Evolutionary conservation across 1,284 basidiomycete species (phyloP).

Genomic region (Leccinum solheimii): DNA sequence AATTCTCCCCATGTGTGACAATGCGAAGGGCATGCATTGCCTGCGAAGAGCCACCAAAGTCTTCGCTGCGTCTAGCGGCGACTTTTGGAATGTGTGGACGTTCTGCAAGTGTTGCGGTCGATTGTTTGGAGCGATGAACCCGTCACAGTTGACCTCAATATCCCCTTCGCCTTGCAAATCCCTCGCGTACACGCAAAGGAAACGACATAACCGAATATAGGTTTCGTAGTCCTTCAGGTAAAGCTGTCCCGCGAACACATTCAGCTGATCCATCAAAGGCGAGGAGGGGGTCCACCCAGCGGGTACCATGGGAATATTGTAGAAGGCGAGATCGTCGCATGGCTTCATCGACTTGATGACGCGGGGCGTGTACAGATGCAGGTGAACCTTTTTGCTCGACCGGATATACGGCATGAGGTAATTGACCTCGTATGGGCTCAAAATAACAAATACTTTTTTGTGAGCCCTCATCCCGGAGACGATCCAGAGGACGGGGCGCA

Average conservation of each 20-base stretch:
- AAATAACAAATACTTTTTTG: constrained; percentile 32
- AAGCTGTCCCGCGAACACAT: no score
- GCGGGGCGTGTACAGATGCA: no score
- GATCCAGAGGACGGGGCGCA: constrained; percentile 48
- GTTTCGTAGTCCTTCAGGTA: constrained; percentile 13
- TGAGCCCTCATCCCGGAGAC: constrained; percentile 26
- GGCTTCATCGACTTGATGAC: no score
- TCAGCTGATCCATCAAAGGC: neutral
- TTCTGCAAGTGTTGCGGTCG: neutral
- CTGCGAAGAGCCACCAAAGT: neutral
- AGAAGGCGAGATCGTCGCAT: no score
- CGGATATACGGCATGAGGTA: neutral
- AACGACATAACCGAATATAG: constrained; percentile 37
- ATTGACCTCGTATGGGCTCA: constrained; percentile 51
- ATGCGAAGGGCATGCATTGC: neutral
- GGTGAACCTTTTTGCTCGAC: no score
- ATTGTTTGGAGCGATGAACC: neutral
- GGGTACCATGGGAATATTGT: no score
- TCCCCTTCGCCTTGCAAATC: no score
- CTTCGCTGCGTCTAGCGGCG: neutral
- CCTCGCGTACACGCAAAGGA: constrained; percentile 24
- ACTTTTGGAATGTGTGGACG: neutral
- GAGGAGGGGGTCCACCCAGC: constrained; percentile 13
- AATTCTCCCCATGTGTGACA: neutral
- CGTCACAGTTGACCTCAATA: constrained; percentile 18